Evolutionary conservation across 1,284 basidiomycete genomes (phyloP), one percentile per base, ranked within the genome.

Genomic region (Trichosporon sp.): DNA sequence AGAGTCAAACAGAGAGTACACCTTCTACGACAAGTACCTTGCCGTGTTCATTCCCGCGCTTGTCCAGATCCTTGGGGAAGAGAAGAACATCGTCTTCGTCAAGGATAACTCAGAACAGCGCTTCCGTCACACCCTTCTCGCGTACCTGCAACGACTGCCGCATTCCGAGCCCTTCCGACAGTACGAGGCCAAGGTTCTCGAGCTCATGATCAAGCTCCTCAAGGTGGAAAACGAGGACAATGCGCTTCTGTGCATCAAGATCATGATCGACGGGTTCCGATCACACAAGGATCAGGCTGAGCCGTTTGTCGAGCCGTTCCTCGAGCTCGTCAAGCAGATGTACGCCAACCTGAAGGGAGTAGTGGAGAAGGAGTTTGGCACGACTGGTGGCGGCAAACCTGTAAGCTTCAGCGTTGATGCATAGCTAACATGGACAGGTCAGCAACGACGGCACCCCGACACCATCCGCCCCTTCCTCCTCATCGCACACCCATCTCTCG

Each of bases 171-270:
- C 89, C 8, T 87, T 95, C 65, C 89, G 92, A 59, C 87, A 89
- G 51, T 90, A 93, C 76, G 88, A 90, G 32, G 85, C 88, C 37
- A 84, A 88, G 16, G 89, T 98, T 65, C 91, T 93, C 83, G 88
- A 87, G 67, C 81, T 88, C 64, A 86, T 98, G 88, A 88, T 98
- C 68, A 87, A 92, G 75, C 86, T 96, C 56, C 87, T 99, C 56
- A 91, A 92, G 65, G 87, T 90, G 74, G 98, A 99, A 86, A 98
- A 97, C 80, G 97, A 99, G 85, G 97, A 99, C 79, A 97, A 96
- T 79, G 97, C 92, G 1, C 88, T 92, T 38, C 88, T 91, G 2
- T 93, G 91, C 69, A 93, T 96, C 88, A 99, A 99, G 85, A 92
- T 91, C 71, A 89, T 97, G 78, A 91, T 95, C 73, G 97, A 99